These are phyloP conservation scores for Chaetomium tenue DNA, from an alignment of 495 filamentous ascomycete species.

Conservation along the genomic window DNA sequence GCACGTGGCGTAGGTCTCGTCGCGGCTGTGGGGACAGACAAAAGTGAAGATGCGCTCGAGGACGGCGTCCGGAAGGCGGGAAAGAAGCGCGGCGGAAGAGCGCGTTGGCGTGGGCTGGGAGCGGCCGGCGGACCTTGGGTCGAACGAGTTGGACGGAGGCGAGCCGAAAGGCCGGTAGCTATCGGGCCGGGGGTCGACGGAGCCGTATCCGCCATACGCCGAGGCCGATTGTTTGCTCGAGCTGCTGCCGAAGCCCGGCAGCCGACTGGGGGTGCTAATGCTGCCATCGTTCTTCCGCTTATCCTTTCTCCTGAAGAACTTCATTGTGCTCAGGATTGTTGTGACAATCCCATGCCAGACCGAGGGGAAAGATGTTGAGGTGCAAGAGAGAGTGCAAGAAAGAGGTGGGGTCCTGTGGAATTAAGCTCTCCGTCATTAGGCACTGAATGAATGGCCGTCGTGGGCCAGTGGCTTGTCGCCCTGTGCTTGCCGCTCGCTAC, in stretches of 20 bases:
- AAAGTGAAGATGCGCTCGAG: conserved; percentile 71
- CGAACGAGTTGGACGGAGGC: conserved; percentile 17
- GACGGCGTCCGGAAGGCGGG: conserved; percentile 59
- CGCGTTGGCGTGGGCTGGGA: conserved; percentile 27
- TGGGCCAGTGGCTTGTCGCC: neutral
- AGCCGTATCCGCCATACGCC: conserved; percentile 12
- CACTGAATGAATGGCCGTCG: neutral
- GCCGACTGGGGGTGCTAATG: conserved; percentile 12
- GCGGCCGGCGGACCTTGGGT: conserved; percentile 8
- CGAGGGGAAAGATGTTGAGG: conserved; percentile 3
- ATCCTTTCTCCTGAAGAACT: conserved; percentile 46
- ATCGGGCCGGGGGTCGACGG: conserved; percentile 21
- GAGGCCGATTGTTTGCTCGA: neutral
- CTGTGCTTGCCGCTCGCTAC: neutral
- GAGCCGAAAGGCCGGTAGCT: conserved; percentile 23
- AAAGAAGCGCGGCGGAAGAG: conserved; percentile 34
- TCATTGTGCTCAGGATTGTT: conserved; percentile 33
- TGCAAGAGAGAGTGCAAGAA: conserved; percentile 8
- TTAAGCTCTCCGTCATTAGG: conserved; percentile 4
- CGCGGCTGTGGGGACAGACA: conserved; percentile 78
- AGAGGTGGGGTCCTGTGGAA: conserved; percentile 16
- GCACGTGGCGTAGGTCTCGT: conserved; percentile 74
- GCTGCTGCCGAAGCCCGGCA: conserved; percentile 25
- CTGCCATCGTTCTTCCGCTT: conserved; percentile 32
- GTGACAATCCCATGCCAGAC: conserved; percentile 14